A percentile compares a stretch with the other conserved stretches of the same genome.
These are phyloP conservation scores for Ceratobasidium papillatum DNA, from an alignment of 1,284 basidiomycete genomes.

Conservation along the genomic window DNA sequence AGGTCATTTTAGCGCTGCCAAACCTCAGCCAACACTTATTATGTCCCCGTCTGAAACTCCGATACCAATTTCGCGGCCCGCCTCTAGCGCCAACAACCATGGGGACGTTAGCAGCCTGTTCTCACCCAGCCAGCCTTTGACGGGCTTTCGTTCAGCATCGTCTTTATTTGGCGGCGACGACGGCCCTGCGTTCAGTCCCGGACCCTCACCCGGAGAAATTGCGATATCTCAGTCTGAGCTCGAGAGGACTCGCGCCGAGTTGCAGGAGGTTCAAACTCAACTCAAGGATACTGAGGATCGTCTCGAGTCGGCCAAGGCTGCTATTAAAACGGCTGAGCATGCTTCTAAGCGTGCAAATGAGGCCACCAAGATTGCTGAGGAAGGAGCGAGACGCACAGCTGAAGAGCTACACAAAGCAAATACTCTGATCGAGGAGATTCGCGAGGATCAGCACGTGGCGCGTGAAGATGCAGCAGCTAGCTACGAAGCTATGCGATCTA, in stretches of 20 bases:
- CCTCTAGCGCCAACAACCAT: background rate
- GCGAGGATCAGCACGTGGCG: constrained; percentile 30
- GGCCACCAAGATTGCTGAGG: constrained; percentile 17
- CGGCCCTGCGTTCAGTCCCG: constrained; percentile 9
- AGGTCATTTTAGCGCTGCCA: background rate
- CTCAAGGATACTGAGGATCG: constrained; percentile 17
- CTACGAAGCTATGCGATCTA: constrained; percentile 34
- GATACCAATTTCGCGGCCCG: background rate
- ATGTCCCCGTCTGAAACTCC: constrained; percentile 3
- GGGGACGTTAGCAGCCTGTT: constrained; percentile 25
- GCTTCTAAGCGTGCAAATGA: constrained; percentile 28
- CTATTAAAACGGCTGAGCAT: constrained; percentile 21
- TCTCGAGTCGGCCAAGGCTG: constrained; percentile 5
- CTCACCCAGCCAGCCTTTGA: constrained; percentile 6
- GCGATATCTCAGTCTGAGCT: constrained; percentile 30
- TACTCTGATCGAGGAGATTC: constrained; percentile 27
- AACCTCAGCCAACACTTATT: background rate
- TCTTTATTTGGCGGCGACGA: constrained; percentile 39
- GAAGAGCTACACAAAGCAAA: constrained; percentile 34
- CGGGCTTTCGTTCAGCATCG: constrained; percentile 27
- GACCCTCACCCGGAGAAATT: constrained; percentile 22
- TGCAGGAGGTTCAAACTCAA: constrained; percentile 18
- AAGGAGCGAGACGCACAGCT: constrained; percentile 21
- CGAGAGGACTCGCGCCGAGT: constrained; percentile 11
- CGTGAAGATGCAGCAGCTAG: constrained; percentile 22